Conservation (phyloP, 495 filamentous ascomycete genomes). For the Bombardia bombarda region DNA sequence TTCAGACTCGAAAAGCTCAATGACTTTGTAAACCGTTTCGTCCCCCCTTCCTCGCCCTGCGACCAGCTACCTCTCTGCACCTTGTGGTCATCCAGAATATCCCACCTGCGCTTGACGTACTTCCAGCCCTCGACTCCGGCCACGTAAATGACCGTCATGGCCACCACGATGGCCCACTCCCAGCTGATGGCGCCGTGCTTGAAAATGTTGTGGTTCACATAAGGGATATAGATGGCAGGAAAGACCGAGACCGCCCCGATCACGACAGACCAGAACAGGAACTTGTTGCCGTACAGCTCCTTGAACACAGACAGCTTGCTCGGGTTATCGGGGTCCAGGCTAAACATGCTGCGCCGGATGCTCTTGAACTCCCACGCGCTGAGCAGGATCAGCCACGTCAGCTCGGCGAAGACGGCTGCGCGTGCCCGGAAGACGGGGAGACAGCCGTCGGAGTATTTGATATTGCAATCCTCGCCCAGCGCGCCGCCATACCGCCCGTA, state of each 20-base stretch:
- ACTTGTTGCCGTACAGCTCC: conserved; percentile 61
- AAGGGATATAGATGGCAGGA: conserved; percentile 66
- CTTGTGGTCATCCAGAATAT: conserved; percentile 35
- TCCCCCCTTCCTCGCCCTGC: conserved; percentile 34
- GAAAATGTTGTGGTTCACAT: conserved; percentile 61
- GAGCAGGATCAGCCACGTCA: conserved; percentile 67
- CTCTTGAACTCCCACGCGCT: conserved; percentile 71
- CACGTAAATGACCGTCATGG: conserved; percentile 53
- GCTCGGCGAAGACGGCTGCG: conserved; percentile 66
- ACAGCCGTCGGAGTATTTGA: conserved; percentile 45
- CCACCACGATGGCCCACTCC: conserved; percentile 63
- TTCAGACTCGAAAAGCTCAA: conserved; percentile 35
- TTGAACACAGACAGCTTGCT: conserved; percentile 48
- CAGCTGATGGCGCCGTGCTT: conserved; percentile 65
- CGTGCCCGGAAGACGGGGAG: conserved; percentile 64
- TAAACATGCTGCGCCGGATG: conserved; percentile 62
- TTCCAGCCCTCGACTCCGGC: conserved; percentile 62
- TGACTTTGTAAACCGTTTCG: conserved; percentile 21
- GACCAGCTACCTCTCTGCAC: conserved; percentile 31
- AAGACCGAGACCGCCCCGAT: conserved; percentile 61
- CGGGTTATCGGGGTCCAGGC: conserved; percentile 48
- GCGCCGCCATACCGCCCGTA: conserved; percentile 50
- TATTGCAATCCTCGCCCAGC: conserved; percentile 62
- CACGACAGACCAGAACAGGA: conserved; percentile 67
- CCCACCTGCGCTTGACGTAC: conserved; percentile 45